phyloP scores from a whole-genome alignment of 1,139 yeast genomes.

The Blastobotrys malaysiensis region DNA sequence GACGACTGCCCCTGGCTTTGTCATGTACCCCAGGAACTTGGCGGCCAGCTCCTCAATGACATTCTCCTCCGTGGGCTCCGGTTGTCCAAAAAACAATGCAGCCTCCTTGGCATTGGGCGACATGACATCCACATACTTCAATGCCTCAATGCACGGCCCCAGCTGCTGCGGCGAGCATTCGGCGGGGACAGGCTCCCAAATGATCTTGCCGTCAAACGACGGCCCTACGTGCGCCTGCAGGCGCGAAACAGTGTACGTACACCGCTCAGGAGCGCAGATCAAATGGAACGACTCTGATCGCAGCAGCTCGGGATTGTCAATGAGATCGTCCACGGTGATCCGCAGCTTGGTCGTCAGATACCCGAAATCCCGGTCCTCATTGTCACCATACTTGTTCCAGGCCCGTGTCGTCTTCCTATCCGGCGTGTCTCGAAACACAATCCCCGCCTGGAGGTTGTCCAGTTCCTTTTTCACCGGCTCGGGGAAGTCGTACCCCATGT shows the following conservation, averaged over 20 bases:
- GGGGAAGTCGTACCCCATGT: slow-evolving; percentile 78
- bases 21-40: slow-evolving; percentile 40
- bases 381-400: slow-evolving; percentile 62
- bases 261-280: slow-evolving; percentile 66
- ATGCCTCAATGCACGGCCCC: slow-evolving; percentile 37
- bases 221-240: slow-evolving; percentile 20
- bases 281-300: slow-evolving; percentile 56
- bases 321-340: slow-evolving; percentile 56
- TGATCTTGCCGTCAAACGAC: slow-evolving; percentile 27
- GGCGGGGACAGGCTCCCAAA: slow-evolving; percentile 89
- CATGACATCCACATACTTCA: slow-evolving; percentile 52
- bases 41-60: slow-evolving; percentile 43
- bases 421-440: slow-evolving; percentile 47
- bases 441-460: slow-evolving; percentile 57
- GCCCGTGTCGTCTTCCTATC: slow-evolving; percentile 72
- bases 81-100: slow-evolving; percentile 46
- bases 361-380: slow-evolving; percentile 50
- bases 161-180: slow-evolving; percentile 53
- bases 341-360: slow-evolving; percentile 60
- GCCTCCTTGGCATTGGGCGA: slow-evolving; percentile 88
- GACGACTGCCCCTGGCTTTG: slow-evolving; percentile 38
- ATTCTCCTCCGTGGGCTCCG: slow-evolving; percentile 39
- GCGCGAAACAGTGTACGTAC: slow-evolving; percentile 41
- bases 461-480: slow-evolving; percentile 41
- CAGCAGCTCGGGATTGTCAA: slow-evolving; percentile 35